These are phyloP conservation scores for Coprinopsis sp. DNA, from an alignment of 768 basidiomycete genomes.

Conservation along the genomic window DNA sequence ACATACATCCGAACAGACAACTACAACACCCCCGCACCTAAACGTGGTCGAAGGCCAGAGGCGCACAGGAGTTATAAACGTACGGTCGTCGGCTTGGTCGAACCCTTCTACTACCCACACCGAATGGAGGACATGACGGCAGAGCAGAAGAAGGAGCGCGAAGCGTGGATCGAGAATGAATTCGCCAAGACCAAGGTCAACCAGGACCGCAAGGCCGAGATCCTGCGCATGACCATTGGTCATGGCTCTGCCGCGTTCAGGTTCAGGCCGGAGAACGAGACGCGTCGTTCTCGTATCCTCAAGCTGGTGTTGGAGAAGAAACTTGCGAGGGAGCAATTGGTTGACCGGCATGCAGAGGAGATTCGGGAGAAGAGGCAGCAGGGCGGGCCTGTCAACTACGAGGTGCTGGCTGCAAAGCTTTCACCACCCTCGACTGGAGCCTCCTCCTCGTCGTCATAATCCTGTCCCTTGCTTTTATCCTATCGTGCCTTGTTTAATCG, in stretches of 20 bases:
- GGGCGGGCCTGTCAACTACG: conserved; percentile 17
- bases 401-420: not conserved
- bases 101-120: conserved; percentile 92
- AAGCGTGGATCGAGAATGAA: conserved; percentile 59
- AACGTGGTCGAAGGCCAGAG: conserved; percentile 26
- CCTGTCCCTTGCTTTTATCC: not conserved
- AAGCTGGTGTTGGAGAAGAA: conserved; percentile 39
- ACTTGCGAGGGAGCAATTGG: conserved; percentile 34
- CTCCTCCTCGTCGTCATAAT: conserved; percentile 1
- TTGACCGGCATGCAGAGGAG: conserved; percentile 29
- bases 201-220: conserved; percentile 32
- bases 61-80: conserved; percentile 74
- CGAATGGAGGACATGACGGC: conserved; percentile 71
- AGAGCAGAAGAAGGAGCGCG: conserved; percentile 48
- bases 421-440: not conserved
- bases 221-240: conserved; percentile 34
- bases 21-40: conserved; percentile 57
- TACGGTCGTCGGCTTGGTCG: conserved; percentile 84
- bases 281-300: conserved; percentile 43
- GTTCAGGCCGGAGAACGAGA: conserved; percentile 37
- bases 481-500: not conserved
- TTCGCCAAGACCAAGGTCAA: conserved; percentile 45
- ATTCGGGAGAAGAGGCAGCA: conserved; percentile 32
- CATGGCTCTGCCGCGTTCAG: conserved; percentile 38
- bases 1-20: conserved; percentile 97